phyloP scores from a whole-genome alignment of 768 basidiomycete species.

The Podaxis rugospora region DNA sequence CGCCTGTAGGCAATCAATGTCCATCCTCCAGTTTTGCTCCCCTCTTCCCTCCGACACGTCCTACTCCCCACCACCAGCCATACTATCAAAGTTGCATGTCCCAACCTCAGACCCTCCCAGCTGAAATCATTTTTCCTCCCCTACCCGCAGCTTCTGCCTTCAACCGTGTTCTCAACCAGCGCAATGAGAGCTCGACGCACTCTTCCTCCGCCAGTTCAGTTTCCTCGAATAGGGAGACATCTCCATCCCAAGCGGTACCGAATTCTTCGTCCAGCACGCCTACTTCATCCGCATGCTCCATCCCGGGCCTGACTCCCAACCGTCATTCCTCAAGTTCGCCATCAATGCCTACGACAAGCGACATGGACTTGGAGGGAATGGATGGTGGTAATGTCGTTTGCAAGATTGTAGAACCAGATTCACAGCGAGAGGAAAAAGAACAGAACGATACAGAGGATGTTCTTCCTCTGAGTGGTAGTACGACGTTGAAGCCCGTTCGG shows the following conservation, averaged over 20 bases:
- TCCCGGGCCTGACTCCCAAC: slow-evolving; percentile 65
- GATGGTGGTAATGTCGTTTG: slow-evolving; percentile 14
- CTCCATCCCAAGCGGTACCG: slow-evolving; percentile 12
- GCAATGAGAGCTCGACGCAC: slow-evolving; percentile 6
- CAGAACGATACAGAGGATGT: slow-evolving; percentile 21
- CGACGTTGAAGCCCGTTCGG: slow-evolving; percentile 37
- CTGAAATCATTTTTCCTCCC: slow-evolving; percentile 73
- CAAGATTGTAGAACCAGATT: slow-evolving; percentile 5
- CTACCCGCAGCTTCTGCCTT: slow-evolving; percentile 47
- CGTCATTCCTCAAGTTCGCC: slow-evolving; percentile 64
- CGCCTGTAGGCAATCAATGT: slow-evolving; percentile 18
- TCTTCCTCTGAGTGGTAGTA: slow-evolving; percentile 29
- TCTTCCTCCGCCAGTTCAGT: slow-evolving; percentile 14
- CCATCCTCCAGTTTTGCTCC: slow-evolving; percentile 26
- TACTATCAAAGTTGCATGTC: slow-evolving; percentile 61
- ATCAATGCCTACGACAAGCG: slow-evolving; percentile 31
- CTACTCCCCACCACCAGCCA: slow-evolving; percentile 65
- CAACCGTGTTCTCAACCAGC: slow-evolving; percentile 12
- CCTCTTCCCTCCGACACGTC: slow-evolving; percentile 48
- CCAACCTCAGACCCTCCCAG: slow-evolving; percentile 39
- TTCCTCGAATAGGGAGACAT: slow-evolving; percentile 12
- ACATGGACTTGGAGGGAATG: slow-evolving; percentile 27
- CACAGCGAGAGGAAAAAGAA: slow-evolving; percentile 15
- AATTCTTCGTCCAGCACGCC: slow-evolving; percentile 28
- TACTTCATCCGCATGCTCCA: slow-evolving; percentile 35